phyloP scores from a whole-genome alignment of 1,284 basidiomycete species.

The Malassezia cuniculi region DNA sequence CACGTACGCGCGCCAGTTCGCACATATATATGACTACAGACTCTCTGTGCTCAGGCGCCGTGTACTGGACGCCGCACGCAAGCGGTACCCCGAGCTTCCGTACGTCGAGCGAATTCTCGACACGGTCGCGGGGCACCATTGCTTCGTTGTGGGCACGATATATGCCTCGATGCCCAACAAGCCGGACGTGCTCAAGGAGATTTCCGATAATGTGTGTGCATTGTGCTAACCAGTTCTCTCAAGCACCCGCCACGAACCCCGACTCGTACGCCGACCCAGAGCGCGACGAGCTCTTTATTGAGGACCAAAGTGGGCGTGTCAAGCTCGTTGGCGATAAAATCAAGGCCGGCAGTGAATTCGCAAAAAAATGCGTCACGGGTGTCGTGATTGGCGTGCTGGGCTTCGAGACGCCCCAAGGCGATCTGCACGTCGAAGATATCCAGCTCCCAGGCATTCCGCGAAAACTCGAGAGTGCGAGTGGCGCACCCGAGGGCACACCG shows the following conservation, averaged over 20 bases:
- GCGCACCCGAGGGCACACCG: neutral
- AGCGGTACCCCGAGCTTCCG: slow-evolving; percentile 14
- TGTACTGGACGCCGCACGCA: slow-evolving; percentile 21
- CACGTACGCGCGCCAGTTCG: slow-evolving; percentile 34
- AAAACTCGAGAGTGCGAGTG: neutral
- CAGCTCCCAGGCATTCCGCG: slow-evolving; percentile 57
- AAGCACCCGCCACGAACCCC: slow-evolving; percentile 59
- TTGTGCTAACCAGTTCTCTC: slow-evolving; percentile 57
- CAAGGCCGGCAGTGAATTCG: slow-evolving; percentile 14
- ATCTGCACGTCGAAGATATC: slow-evolving; percentile 86
- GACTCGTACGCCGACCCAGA: slow-evolving; percentile 51
- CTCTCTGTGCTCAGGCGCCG: slow-evolving; percentile 35
- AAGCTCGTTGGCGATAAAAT: slow-evolving; percentile 61
- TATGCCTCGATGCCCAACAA: slow-evolving; percentile 98
- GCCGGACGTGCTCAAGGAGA: slow-evolving; percentile 87
- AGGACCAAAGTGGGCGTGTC: slow-evolving; percentile 88
- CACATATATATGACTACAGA: slow-evolving; percentile 42
- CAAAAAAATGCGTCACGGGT: slow-evolving; percentile 32
- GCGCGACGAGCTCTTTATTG: slow-evolving; percentile 72
- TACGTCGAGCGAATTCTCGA: slow-evolving; percentile 74
- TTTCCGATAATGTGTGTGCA: slow-evolving; percentile 65
- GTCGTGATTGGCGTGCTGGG: slow-evolving; percentile 81
- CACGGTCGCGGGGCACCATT: slow-evolving; percentile 67
- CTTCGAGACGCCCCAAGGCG: slow-evolving; percentile 71
- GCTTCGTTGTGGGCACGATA: slow-evolving; percentile 83